Conservation (phyloP, 176 grass and related monocot genomes). For the Themeda triandra region DNA sequence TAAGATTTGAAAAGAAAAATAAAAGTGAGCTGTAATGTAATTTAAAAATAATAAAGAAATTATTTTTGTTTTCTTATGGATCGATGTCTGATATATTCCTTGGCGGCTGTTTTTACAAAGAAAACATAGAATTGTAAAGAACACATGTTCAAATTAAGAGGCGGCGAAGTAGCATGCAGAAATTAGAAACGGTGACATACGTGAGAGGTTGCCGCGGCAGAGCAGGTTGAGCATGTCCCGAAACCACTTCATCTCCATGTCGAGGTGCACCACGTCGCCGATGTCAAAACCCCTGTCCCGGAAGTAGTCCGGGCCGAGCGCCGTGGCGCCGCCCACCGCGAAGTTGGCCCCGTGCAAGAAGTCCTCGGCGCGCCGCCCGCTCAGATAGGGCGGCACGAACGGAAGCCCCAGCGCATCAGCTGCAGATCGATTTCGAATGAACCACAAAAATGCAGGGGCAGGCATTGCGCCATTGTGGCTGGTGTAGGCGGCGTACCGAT, state of each 20-base stretch:
- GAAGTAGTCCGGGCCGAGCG: constrained; percentile 60
- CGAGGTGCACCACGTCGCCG: constrained; percentile 53
- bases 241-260: constrained; percentile 75
- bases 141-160: no score
- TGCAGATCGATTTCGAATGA: neutral
- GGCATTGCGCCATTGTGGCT: no score
- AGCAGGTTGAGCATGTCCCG: constrained; percentile 36
- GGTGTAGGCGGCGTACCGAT: no score
- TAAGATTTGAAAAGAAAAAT: no score
- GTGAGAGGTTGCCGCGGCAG: constrained; percentile 21
- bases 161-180: no score
- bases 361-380: constrained; percentile 29
- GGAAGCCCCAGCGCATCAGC: constrained; percentile 51
- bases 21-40: no score
- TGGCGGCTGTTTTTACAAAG: no score
- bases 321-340: constrained; percentile 72
- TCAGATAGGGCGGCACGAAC: constrained; percentile 53
- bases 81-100: no score
- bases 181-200: neutral
- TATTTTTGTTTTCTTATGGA: no score
- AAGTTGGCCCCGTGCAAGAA: constrained; percentile 81
- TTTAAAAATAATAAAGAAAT: no score
- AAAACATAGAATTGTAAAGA: no score
- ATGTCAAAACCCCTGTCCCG: constrained; percentile 42
- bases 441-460: no score